These are phyloP conservation scores for Phialophora tarda DNA, from an alignment of 2,329 filamentous ascomycete species.

Conservation along the genomic window DNA sequence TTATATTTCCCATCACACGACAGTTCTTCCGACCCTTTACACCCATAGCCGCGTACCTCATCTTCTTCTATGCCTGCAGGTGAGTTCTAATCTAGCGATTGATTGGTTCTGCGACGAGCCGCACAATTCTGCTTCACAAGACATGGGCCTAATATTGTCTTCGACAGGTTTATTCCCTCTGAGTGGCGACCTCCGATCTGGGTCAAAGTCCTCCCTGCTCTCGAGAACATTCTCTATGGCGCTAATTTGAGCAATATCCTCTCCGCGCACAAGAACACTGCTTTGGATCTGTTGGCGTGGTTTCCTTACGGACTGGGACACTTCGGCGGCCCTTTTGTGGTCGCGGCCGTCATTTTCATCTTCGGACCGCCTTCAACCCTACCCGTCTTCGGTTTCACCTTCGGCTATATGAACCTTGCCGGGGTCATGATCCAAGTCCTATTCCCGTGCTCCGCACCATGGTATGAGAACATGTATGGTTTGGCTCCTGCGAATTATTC, in stretches of 20 bases:
- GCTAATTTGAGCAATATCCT: conserved; percentile 96
- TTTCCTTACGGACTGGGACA: conserved; percentile 90
- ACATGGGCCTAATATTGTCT: background rate
- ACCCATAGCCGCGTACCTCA: conserved; percentile 81
- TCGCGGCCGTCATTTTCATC: conserved; percentile 79
- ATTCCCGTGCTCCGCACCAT: conserved; percentile 93
- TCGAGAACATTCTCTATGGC: conserved; percentile 96
- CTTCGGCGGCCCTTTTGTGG: conserved; percentile 82
- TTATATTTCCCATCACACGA: conserved; percentile 81
- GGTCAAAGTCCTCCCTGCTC: conserved; percentile 89
- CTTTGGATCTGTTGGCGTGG: conserved; percentile 89
- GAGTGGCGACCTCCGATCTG: conserved; percentile 92
- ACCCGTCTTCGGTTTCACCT: conserved; percentile 82
- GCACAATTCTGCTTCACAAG: background rate
- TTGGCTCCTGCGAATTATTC: conserved; percentile 90
- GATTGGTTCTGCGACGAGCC: background rate
- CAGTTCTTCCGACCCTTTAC: conserved; percentile 91
- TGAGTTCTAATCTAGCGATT: conserved; percentile 59
- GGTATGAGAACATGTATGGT: conserved; percentile 95
- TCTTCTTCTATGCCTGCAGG: conserved; percentile 93
- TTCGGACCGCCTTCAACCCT: conserved; percentile 85
- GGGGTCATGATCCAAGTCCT: conserved; percentile 87
- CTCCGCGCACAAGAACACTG: conserved; percentile 81
- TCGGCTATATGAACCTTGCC: conserved; percentile 89
- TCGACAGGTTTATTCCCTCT: conserved; percentile 78